These are phyloP conservation scores for Penicillium pulvis DNA, from an alignment of 495 filamentous ascomycete genomes.

Conservation along the genomic window DNA sequence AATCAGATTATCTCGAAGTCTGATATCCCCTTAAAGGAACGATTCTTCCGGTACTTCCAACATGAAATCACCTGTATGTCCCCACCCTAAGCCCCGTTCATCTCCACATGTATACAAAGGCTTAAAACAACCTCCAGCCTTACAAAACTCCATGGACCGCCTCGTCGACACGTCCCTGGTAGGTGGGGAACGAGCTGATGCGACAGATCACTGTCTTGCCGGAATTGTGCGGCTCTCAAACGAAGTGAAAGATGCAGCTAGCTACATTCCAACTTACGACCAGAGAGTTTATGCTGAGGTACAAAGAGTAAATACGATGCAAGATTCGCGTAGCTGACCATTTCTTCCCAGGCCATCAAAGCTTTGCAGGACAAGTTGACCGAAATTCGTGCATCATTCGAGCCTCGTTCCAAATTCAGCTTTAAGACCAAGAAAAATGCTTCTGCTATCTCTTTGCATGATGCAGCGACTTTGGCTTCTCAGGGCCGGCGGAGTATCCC, in stretches of 20 bases:
- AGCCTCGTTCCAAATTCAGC: constrained; percentile 69
- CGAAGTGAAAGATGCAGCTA: constrained; percentile 67
- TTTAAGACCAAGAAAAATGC: constrained; percentile 68
- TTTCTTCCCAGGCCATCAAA: constrained; percentile 60
- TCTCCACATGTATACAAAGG: background rate
- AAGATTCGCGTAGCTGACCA: background rate
- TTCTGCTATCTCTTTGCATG: constrained; percentile 57
- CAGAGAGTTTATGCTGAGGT: constrained; percentile 74
- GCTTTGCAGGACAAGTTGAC: constrained; percentile 65
- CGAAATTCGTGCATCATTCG: constrained; percentile 55
- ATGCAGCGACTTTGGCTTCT: constrained; percentile 54
- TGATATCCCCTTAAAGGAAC: constrained; percentile 61
- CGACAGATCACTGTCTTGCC: constrained; percentile 67
- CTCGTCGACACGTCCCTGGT: constrained; percentile 53
- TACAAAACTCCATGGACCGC: constrained; percentile 63
- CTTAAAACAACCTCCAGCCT: constrained; percentile 27
- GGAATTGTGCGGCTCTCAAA: constrained; percentile 67
- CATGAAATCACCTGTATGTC: constrained; percentile 65
- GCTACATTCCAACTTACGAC: constrained; percentile 73
- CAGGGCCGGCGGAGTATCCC: constrained; percentile 46
- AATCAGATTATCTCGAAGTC: constrained; percentile 44
- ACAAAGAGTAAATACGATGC: constrained; percentile 12
- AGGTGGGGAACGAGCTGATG: constrained; percentile 61
- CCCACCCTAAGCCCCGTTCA: background rate
- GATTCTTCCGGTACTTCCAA: constrained; percentile 80